phyloP scores from a whole-genome alignment of 225 moss, liverwort and hornwort species.

The Neckera pumila region DNA sequence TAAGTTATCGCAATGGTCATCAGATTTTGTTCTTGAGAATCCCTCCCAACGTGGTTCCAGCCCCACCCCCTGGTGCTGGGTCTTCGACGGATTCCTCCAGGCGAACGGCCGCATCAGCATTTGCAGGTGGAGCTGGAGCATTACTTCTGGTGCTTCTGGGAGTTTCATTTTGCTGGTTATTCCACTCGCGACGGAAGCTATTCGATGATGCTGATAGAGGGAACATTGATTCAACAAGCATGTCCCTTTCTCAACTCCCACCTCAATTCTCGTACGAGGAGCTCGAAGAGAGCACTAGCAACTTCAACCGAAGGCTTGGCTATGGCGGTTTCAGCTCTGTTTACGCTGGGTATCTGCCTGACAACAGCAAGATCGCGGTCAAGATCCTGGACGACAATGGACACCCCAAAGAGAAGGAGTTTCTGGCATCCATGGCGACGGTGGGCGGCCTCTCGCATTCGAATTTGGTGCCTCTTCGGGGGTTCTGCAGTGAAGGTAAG shows the following conservation, averaged over 20 bases:
- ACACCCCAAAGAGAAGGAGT: slow-evolving; percentile 18
- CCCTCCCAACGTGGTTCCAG: background rate
- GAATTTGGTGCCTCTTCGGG: slow-evolving; percentile 44
- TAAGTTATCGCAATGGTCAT: background rate
- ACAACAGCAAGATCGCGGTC: slow-evolving; percentile 46
- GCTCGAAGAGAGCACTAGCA: slow-evolving; percentile 29
- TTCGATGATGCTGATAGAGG: slow-evolving; percentile 1
- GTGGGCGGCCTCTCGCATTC: slow-evolving; percentile 34
- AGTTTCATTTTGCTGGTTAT: slow-evolving; percentile 7
- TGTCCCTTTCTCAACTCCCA: slow-evolving; percentile 2
- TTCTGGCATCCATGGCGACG: slow-evolving; percentile 38
- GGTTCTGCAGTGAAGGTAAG: slow-evolving; percentile 47
- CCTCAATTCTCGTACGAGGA: slow-evolving; percentile 35
- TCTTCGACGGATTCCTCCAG: background rate
- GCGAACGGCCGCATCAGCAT: slow-evolving; percentile 3
- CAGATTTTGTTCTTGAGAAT: background rate
- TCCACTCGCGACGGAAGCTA: background rate
- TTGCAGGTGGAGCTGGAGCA: slow-evolving; percentile 29
- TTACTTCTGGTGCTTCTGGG: slow-evolving; percentile 8
- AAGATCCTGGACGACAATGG: slow-evolving; percentile 33
- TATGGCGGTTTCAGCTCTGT: slow-evolving; percentile 32
- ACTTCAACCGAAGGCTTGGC: slow-evolving; percentile 45
- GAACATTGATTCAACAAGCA: background rate
- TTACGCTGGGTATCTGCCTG: slow-evolving; percentile 28
- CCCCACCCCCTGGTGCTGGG: background rate